A percentile compares a stretch with the other conserved stretches of the same genome.
These are phyloP conservation scores for Erodium chrysanthum DNA, from an alignment of 441 rosid species.

Conservation along the genomic window DNA sequence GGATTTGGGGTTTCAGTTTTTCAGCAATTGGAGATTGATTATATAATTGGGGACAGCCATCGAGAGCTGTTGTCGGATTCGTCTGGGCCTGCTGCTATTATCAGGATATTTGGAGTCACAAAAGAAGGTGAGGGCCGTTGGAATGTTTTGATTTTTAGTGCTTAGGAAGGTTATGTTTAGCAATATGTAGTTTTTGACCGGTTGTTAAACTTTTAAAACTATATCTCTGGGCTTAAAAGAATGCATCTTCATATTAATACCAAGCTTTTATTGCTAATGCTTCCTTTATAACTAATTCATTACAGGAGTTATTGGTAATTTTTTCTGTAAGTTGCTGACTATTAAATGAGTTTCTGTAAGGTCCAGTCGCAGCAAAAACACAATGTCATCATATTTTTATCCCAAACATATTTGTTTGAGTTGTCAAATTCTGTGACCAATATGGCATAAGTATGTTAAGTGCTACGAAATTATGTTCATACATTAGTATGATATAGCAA, in stretches of 20 bases:
- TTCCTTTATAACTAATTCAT: background rate
- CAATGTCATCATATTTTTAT: background rate
- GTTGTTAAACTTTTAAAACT: background rate
- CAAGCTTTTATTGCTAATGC: background rate
- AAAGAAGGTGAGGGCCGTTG: conserved; percentile 49
- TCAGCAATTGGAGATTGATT: conserved; percentile 96
- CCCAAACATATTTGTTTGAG: background rate
- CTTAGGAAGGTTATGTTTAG: background rate
- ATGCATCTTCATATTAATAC: background rate
- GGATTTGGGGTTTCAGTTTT: conserved; percentile 31
- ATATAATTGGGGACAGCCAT: conserved; percentile 51
- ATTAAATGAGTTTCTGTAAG: background rate
- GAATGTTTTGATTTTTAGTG: background rate
- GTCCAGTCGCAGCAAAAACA: background rate
- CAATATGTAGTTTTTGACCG: background rate
- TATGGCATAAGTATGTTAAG: background rate
- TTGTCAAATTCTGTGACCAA: background rate
- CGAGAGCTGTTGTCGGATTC: conserved; percentile 48
- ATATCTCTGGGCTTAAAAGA: background rate
- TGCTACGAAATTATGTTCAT: background rate
- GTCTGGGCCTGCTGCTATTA: conserved; percentile 69
- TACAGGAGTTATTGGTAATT: background rate
- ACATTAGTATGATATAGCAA: background rate
- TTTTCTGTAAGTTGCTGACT: background rate
- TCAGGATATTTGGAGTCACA: conserved; percentile 84